phyloP scores from a whole-genome alignment of 345 rosid species.

The Combretum micranthum region DNA sequence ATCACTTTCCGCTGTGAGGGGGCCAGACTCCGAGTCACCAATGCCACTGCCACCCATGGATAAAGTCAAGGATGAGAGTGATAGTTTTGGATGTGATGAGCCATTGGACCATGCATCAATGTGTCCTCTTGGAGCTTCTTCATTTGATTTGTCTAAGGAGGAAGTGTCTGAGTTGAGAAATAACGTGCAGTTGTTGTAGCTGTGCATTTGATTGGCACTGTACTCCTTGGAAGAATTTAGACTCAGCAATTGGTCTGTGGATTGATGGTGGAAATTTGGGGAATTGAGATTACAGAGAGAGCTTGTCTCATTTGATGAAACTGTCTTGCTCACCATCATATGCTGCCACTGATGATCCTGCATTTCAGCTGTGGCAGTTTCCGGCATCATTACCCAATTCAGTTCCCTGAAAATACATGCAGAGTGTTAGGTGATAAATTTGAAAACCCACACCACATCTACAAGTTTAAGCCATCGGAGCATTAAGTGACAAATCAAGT shows the following conservation, averaged over 20 bases:
- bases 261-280: constrained; percentile 6
- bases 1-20: constrained; percentile 10
- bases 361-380: constrained; percentile 10
- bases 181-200: constrained; percentile 4
- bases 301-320: constrained; percentile 7
- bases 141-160: constrained; percentile 10
- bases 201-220: constrained; percentile 11
- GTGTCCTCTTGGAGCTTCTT: constrained; percentile 31
- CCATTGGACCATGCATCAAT: constrained; percentile 51
- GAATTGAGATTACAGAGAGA: constrained; percentile 3
- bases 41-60: constrained; percentile 40
- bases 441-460: too few relatives aligned
- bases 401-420: constrained; percentile 15
- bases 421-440: background rate
- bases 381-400: constrained; percentile 34
- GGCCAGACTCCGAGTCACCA: constrained; percentile 31
- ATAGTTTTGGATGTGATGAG: constrained; percentile 18
- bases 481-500: too few relatives aligned
- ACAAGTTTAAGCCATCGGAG: background rate
- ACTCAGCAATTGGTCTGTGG: constrained; percentile 15
- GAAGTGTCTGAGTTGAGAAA: constrained; percentile 19
- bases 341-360: constrained; percentile 23
- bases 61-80: constrained; percentile 37
- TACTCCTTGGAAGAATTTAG: constrained; percentile 16
- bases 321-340: constrained; percentile 13